Base-by-base conservation (phyloP, 345 rosid species). In the Boechera divaricarpa region DNA sequence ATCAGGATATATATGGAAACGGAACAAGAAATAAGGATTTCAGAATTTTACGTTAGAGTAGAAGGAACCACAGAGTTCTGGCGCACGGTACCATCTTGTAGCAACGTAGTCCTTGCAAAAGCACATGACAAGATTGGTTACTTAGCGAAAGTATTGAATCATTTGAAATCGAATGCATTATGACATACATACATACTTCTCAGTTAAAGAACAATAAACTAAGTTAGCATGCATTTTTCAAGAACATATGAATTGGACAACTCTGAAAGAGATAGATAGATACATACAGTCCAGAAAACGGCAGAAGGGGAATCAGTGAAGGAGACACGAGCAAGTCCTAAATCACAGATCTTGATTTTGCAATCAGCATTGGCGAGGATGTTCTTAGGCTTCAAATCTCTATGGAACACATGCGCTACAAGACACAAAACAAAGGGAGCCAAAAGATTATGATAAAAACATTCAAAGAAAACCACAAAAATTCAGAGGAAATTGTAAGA, bases 31-130 rank as follows among this genome's bases (percentile, higher is more conserved):
- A 64, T n/a, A 45, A n/a, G 69, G 41, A 58, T 4, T 7, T 13
- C 58, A 77, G 31, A 12, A 68, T 4, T 18, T 76, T 84, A 91
- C 99, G 82, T 90, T 95, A 75, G 98, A 92, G 78, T 80, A 95
- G 78, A 95, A 95, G 38, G 91, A 92, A 77, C 99, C 97, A 70
- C 99, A 95, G 56, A 95, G 96, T 82, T 95, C 99, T 42, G 99
- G 98, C 77, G 99, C 99, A 79, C 98, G 97, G 69, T 95, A 95
- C 99, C 99, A 95, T 82, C 98, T 85, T 69, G 99, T 95, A 51
- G 99, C 99, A 75, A 95, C 99, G 71, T 95, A 95, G 87, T 95
- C 99, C 99, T 95, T 80, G 41, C 84, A 63, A 82, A 83, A 86
- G 73, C 26, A 65, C 53, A 77, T 47, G 28, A 77, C 31, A 65